These are phyloP conservation scores for Eremochloa ophiuroides DNA, from an alignment of 176 grass and related monocot genomes.

Conservation along the genomic window DNA sequence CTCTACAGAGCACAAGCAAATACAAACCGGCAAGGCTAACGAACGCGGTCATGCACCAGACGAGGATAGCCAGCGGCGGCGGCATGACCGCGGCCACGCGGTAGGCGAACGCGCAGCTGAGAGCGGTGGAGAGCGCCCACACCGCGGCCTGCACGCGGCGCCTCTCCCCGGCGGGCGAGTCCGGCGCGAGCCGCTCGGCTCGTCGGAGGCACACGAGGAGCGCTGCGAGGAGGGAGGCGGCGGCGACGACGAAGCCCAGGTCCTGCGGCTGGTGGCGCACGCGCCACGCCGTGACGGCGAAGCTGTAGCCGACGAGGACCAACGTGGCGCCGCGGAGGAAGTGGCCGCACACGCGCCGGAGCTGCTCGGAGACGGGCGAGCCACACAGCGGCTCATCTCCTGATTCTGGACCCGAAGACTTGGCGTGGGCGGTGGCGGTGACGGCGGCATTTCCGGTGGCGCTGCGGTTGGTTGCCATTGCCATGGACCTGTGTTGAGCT, in stretches of 20 bases:
- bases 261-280: neutral
- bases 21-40: neutral
- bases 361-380: neutral
- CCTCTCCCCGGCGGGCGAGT: neutral
- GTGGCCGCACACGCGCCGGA: neutral
- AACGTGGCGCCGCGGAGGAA: neutral
- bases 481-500: too few species aligned
- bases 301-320: neutral
- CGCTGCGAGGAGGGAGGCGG: neutral
- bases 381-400: too few species aligned
- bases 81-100: neutral
- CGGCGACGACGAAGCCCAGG: neutral
- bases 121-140: neutral
- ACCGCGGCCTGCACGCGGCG: neutral
- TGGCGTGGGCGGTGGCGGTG: too few species aligned
- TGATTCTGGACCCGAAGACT: neutral
- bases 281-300: neutral
- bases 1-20: neutral
- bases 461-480: neutral
- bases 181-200: neutral
- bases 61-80: neutral
- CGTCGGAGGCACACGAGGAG: neutral
- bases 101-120: conserved; percentile 21
- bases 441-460: neutral
- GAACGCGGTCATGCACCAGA: neutral